Base-by-base conservation (phyloP, 441 rosid genomes). In the Theobroma grandiflorum region DNA sequence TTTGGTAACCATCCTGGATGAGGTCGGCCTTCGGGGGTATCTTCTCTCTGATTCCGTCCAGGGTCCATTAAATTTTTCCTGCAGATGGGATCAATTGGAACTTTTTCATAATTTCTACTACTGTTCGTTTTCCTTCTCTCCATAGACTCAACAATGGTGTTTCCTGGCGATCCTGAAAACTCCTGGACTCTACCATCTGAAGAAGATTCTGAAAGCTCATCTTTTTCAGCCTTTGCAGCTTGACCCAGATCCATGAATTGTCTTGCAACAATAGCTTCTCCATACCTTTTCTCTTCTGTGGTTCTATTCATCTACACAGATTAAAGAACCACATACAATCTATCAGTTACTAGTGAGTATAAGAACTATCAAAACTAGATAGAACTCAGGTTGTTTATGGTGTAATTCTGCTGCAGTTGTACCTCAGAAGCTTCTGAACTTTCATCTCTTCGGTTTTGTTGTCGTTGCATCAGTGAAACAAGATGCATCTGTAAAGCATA, bases 221-320 rank as follows among this genome's bases (percentile, higher is more conserved):
- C 81, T 8, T 20, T 67, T n/a, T 55, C 80, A 9, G 71, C 61
- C 12, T 12, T 52, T 6, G 52, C 62, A 10, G 81, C 53, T 12
- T 80, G 84, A 66, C 78, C 89, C 43, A 82, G 84, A 76, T 88
- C 90, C 76, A 86, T 82, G 50, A 86, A 86, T 75, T 86, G 87
- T 47, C 84, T 83, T n/a, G 85, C 76, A 59, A 79, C 58, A 4
- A 3, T 63, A 47, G 35, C 74, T 42, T n/a, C 53, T 16, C 43
- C 74, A 12, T 77, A 75, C 70, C 63, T 76, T 71, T 72, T 42
- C 47, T 64, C 79, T 50, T 74, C 76, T 7, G 2, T 38, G 72
- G 58, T 4, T 37, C 50, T 50, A 50, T 72, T 59, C 49, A 76
- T 52, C 82, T 78, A 47, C 50, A 33, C 8, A 16, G n/a, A 71